phyloP scores from a whole-genome alignment of 73 alveolate species.

The Symbiodinium natans region DNA sequence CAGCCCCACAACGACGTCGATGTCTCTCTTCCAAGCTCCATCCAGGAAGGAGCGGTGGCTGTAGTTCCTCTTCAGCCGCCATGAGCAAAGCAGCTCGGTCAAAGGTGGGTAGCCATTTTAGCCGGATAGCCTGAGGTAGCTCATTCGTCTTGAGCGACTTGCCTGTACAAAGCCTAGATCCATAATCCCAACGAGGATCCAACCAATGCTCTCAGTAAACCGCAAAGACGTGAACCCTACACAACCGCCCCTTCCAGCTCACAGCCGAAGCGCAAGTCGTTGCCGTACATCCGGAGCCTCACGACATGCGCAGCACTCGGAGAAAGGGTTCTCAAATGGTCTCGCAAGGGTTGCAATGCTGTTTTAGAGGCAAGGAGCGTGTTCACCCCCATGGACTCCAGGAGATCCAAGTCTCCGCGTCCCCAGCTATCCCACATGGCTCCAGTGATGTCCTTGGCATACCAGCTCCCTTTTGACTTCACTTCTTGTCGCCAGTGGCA shows the following conservation, averaged over 20 bases:
- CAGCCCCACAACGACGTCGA: constrained; percentile 88
- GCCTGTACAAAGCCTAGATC: no score
- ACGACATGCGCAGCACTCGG: not conserved
- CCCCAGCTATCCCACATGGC: constrained; percentile 94
- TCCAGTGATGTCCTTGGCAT: constrained; percentile 62
- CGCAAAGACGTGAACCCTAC: no score
- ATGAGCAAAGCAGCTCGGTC: not conserved
- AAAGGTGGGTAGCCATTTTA: no score
- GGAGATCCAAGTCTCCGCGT: constrained; percentile 59
- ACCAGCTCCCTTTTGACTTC: no score
- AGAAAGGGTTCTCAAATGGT: not conserved
- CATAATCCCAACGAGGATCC: no score
- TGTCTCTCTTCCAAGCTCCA: constrained; percentile 89
- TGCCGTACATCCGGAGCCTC: constrained; percentile 89
- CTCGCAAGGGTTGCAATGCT: not conserved
- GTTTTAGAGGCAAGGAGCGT: constrained; percentile 21
- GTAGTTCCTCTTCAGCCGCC: constrained; percentile 47
- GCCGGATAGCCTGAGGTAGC: no score
- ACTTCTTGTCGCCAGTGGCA: no score
- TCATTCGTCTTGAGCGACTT: no score
- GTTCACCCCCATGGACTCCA: constrained; percentile 88
- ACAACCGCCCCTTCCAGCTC: no score
- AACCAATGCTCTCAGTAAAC: no score
- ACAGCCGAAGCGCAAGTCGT: constrained; percentile 52
- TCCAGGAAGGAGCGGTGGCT: constrained; percentile 89